Conservation (phyloP, 2,329 filamentous ascomycete species). For the Emergomyces pasteurianus region DNA sequence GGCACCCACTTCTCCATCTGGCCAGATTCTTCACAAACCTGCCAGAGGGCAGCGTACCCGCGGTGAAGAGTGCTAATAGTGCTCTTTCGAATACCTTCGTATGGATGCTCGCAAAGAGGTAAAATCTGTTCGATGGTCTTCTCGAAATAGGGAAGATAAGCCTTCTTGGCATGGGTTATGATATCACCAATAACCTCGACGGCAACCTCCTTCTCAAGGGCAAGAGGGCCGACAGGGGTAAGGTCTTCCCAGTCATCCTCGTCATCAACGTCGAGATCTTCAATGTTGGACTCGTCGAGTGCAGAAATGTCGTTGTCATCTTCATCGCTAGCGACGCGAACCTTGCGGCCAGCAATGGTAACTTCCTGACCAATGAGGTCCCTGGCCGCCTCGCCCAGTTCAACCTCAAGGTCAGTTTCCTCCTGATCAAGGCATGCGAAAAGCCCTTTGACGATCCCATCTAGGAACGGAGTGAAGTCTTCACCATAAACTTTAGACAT, state of each 20-base stretch:
- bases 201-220: constrained; percentile 94
- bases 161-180: constrained; percentile 70
- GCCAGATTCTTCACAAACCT: constrained; percentile 69
- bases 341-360: constrained; percentile 68
- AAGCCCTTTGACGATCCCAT: constrained; percentile 42
- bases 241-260: constrained; percentile 78
- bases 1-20: constrained; percentile 74
- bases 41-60: constrained; percentile 81
- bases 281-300: constrained; percentile 41
- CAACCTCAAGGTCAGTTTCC: constrained; percentile 66
- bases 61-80: constrained; percentile 87
- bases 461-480: constrained; percentile 36
- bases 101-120: constrained; percentile 73
- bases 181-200: constrained; percentile 91
- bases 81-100: constrained; percentile 87
- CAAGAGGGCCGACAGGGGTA: constrained; percentile 73
- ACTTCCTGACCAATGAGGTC: constrained; percentile 66
- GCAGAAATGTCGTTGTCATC: constrained; percentile 36
- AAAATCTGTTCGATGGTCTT: constrained; percentile 73
- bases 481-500: constrained; percentile 89
- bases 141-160: constrained; percentile 75
- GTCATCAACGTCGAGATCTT: constrained; percentile 58
- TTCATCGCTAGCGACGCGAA: constrained; percentile 62
- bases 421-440: constrained; percentile 81
- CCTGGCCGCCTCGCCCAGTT: constrained; percentile 60